Conservation (phyloP, 257 asterid genomes). For the Rauvolfia tetraphylla region DNA sequence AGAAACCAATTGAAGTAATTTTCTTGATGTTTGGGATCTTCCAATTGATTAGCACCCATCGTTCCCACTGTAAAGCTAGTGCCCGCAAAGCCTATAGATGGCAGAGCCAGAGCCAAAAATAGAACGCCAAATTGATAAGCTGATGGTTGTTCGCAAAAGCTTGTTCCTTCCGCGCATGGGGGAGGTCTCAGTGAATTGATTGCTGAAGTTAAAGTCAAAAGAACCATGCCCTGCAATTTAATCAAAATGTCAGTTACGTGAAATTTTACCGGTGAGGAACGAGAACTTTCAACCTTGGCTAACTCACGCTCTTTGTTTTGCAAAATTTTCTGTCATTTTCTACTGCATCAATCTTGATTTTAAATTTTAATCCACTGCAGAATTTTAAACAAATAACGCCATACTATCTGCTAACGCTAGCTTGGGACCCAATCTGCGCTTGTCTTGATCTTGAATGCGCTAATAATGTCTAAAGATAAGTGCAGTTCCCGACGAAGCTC, state of each 20-base stretch:
- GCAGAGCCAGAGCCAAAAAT: constrained; percentile 48
- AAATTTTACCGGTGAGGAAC: too few relatives aligned
- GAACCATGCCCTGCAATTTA: constrained; percentile 39
- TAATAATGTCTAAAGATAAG: too few relatives aligned
- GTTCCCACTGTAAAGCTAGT: constrained; percentile 61
- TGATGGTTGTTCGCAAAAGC: constrained; percentile 41
- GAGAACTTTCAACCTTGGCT: too few relatives aligned
- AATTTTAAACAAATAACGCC: too few relatives aligned
- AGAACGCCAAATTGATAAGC: constrained; percentile 37
- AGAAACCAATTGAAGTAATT: constrained; percentile 63
- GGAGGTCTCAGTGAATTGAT: constrained; percentile 43
- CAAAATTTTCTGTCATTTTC: too few relatives aligned
- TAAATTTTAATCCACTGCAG: too few relatives aligned
- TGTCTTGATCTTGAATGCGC: too few relatives aligned
- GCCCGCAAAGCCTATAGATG: constrained; percentile 54
- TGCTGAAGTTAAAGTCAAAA: constrained; percentile 47
- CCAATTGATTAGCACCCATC: constrained; percentile 68
- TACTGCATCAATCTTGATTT: too few relatives aligned
- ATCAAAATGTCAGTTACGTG: background rate
- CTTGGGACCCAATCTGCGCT: too few relatives aligned
- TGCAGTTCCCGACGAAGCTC: too few relatives aligned
- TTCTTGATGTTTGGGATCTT: constrained; percentile 37
- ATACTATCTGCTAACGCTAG: too few relatives aligned
- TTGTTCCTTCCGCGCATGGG: constrained; percentile 36
- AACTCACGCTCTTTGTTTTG: too few relatives aligned